phyloP scores from a whole-genome alignment of 208 protist species.

The Herpetomonas muscarum region DNA sequence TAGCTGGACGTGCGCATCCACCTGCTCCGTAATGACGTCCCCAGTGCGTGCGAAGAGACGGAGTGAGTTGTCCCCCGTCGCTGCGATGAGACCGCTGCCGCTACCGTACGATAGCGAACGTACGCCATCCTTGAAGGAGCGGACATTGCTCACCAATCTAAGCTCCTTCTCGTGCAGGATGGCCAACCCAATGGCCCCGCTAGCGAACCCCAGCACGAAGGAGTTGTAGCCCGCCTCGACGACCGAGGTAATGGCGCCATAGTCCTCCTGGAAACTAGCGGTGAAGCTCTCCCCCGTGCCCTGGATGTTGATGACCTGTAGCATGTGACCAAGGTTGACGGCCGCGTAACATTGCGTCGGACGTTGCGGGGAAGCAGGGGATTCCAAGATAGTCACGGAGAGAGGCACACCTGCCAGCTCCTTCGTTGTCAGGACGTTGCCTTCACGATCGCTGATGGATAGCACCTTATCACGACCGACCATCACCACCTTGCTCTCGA shows the following conservation, averaged over 20 bases:
- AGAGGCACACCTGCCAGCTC: slow-evolving; percentile 39
- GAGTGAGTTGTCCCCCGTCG: slow-evolving; percentile 37
- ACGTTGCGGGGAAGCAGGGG: slow-evolving; percentile 11
- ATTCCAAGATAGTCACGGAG: slow-evolving; percentile 56
- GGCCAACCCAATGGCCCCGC: slow-evolving; percentile 49
- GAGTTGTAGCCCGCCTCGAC: slow-evolving; percentile 22
- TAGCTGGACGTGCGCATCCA: slow-evolving; percentile 6
- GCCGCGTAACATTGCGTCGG: slow-evolving; percentile 37
- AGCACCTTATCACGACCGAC: slow-evolving; percentile 84
- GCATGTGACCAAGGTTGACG: slow-evolving; percentile 48
- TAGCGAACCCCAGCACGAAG: slow-evolving; percentile 54
- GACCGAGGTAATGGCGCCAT: slow-evolving; percentile 59
- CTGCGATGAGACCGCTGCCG: slow-evolving; percentile 44
- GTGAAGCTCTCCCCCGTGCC: slow-evolving; percentile 32
- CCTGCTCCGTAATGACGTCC: slow-evolving; percentile 51
- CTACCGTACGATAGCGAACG: slow-evolving; percentile 35
- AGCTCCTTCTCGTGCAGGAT: slow-evolving; percentile 34
- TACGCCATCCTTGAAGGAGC: slow-evolving; percentile 28
- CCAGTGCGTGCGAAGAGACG: slow-evolving; percentile 54
- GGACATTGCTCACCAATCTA: slow-evolving; percentile 26
- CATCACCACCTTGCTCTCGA: slow-evolving; percentile 75
- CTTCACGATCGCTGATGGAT: slow-evolving; percentile 81
- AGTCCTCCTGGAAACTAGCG: slow-evolving; percentile 70
- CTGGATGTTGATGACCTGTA: slow-evolving; percentile 49
- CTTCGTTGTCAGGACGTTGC: slow-evolving; percentile 57